Conservation (phyloP, 2,329 filamentous ascomycete species). For the Rutstroemia sp. region DNA sequence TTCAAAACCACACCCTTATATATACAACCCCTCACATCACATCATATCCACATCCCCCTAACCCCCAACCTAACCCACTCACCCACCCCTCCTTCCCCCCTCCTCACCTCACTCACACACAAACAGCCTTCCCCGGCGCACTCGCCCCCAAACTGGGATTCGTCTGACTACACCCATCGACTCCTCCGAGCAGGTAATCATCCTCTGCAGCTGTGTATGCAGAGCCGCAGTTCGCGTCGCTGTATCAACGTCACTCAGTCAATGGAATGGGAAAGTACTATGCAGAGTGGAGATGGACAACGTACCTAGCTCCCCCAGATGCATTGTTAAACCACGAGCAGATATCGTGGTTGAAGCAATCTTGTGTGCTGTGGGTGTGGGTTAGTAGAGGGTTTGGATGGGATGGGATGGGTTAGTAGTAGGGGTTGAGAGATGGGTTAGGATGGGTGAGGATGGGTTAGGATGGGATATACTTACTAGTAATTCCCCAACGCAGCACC, state of each 20-base stretch:
- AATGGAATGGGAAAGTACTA: too few relatives aligned
- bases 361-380: constrained; percentile 34
- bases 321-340: constrained; percentile 44
- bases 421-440: background rate
- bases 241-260: too few relatives aligned
- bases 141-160: constrained; percentile 29
- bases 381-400: too few relatives aligned
- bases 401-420: too few relatives aligned
- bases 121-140: constrained; percentile 27
- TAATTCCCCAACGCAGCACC: constrained; percentile 38
- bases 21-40: too few relatives aligned
- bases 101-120: constrained; percentile 11
- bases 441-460: too few relatives aligned
- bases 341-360: constrained; percentile 44
- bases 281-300: too few relatives aligned
- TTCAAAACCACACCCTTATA: too few relatives aligned
- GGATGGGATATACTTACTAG: constrained; percentile 31
- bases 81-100: too few relatives aligned
- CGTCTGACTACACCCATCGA: constrained; percentile 30
- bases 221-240: constrained; percentile 40
- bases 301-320: constrained; percentile 38
- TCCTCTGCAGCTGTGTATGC: constrained; percentile 38
- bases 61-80: too few relatives aligned
- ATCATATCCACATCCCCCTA: too few relatives aligned
- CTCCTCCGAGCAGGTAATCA: constrained; percentile 34